Conservation (phyloP, 345 rosid genomes). For the Acer saccharum region DNA sequence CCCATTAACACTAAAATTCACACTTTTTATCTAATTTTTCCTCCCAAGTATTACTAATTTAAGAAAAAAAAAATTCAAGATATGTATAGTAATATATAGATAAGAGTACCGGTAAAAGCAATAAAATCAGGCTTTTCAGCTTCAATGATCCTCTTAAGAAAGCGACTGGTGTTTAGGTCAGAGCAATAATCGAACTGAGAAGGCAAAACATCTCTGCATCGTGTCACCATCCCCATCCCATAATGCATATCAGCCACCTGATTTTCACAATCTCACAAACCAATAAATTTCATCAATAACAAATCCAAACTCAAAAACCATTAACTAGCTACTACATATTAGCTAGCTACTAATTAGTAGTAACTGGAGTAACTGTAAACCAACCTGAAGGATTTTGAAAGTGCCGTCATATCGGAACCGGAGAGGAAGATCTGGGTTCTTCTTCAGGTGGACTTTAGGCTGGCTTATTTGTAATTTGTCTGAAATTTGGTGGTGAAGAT, state of each 20-base stretch:
- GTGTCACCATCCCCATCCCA: slow-evolving; percentile 68
- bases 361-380: neutral
- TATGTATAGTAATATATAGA: neutral
- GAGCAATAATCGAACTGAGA: slow-evolving; percentile 61
- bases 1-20: neutral
- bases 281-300: too few relatives aligned
- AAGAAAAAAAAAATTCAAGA: neutral
- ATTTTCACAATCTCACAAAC: slow-evolving; percentile 13
- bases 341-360: too few relatives aligned
- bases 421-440: slow-evolving; percentile 67
- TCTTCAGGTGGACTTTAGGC: slow-evolving; percentile 55
- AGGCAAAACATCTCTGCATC: slow-evolving; percentile 75
- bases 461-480: slow-evolving; percentile 41
- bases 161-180: slow-evolving; percentile 82
- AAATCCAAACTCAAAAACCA: neutral
- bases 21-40: too few relatives aligned
- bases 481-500: slow-evolving; percentile 45
- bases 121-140: slow-evolving; percentile 81
- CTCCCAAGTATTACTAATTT: too few relatives aligned
- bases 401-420: slow-evolving; percentile 79
- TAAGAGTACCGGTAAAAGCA: slow-evolving; percentile 70
- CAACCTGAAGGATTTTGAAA: slow-evolving; percentile 94
- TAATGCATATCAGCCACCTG: slow-evolving; percentile 92
- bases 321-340: neutral
- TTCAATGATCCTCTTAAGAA: slow-evolving; percentile 68